Evolutionary conservation across 495 filamentous ascomycete genomes (phyloP), one percentile per base, ranked within the genome.

Genomic region (Patellaria atrata): DNA sequence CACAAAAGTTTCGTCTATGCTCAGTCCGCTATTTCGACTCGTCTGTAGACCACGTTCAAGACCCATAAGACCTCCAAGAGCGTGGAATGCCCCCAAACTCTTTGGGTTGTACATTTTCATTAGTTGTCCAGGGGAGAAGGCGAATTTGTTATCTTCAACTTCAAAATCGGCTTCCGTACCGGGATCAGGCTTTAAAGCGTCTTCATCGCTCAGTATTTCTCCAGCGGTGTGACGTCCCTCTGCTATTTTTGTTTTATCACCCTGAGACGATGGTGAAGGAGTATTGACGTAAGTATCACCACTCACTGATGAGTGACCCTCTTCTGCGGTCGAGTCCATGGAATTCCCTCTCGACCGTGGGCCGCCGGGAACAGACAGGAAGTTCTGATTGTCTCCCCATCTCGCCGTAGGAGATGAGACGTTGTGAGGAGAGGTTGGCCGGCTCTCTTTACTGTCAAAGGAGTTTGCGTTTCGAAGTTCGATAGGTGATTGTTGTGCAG

Each of bases 381-480:
- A 78, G 38, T 69, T 67, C 20, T 70, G 67, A 37, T 68, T 54
- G 37, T 71, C 64, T 10, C 57, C 53, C 42, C 55, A 55, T 43
- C 68, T 67, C 17, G 61, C 54, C 12, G 67, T 59, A 1, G 55
- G 80, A 10, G 79, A 86, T 4, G 82, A 86, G 33, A 92, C 57
- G 58, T 94, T 91, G 56, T 92, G 85, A 0, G 84, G 79, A 27
- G 84, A 92, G 0, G 78, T 83, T n/a, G 84, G 85, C 35, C 82
- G 64, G 50, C 76, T 81, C 37, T 84, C 78, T 48, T 62, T 69
- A 43, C 67, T 72, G 39, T 93, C 82, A 28, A 82, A 82, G 3
- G 80, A 83, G 33, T 61, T 62, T 0, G 68, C 57, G 17, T 60
- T 63, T 33, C 72, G 70, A 30, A 68, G 50, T 33, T 86, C 78